Conservation (phyloP, 2,329 filamentous ascomycete genomes). For the Colletotrichum limetticola region DNA sequence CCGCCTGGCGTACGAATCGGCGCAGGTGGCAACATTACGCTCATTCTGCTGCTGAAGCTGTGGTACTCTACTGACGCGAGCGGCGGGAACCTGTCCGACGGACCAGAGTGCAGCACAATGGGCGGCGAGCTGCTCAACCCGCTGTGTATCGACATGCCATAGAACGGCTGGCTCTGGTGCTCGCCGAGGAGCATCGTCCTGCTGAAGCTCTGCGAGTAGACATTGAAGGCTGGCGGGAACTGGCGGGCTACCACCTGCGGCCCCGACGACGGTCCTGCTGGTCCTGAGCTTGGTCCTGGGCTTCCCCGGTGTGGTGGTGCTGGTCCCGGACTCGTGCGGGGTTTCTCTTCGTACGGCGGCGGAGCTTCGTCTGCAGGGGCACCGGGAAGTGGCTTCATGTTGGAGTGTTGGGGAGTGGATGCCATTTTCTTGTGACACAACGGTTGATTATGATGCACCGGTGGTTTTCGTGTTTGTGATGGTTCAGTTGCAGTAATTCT, state of each 20-base stretch:
- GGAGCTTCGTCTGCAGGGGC: slow-evolving; percentile 20
- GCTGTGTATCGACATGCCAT: slow-evolving; percentile 33
- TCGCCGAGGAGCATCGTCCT: slow-evolving; percentile 33
- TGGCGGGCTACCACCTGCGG: slow-evolving; percentile 30
- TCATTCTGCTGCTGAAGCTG: slow-evolving; percentile 29
- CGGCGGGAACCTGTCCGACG: slow-evolving; percentile 22
- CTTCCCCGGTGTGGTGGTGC: neutral
- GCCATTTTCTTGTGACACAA: slow-evolving; percentile 5
- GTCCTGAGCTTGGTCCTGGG: neutral
- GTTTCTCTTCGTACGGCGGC: slow-evolving; percentile 30
- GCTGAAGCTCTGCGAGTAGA: slow-evolving; percentile 35
- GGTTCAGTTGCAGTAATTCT: neutral
- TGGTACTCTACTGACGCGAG: slow-evolving; percentile 34
- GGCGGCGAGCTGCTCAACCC: slow-evolving; percentile 29
- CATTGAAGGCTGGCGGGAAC: slow-evolving; percentile 35
- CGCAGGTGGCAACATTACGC: slow-evolving; percentile 26
- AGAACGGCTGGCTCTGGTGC: slow-evolving; percentile 31
- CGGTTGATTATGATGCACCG: neutral
- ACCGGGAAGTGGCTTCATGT: slow-evolving; percentile 11
- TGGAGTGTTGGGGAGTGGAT: neutral
- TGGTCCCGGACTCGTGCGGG: slow-evolving; percentile 4
- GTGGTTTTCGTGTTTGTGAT: neutral
- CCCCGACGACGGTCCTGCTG: neutral
- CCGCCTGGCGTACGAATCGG: slow-evolving; percentile 24
- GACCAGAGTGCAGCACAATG: slow-evolving; percentile 36